Conservation (phyloP, 2,329 filamentous ascomycete species). For the Stemphylium beticola region DNA sequence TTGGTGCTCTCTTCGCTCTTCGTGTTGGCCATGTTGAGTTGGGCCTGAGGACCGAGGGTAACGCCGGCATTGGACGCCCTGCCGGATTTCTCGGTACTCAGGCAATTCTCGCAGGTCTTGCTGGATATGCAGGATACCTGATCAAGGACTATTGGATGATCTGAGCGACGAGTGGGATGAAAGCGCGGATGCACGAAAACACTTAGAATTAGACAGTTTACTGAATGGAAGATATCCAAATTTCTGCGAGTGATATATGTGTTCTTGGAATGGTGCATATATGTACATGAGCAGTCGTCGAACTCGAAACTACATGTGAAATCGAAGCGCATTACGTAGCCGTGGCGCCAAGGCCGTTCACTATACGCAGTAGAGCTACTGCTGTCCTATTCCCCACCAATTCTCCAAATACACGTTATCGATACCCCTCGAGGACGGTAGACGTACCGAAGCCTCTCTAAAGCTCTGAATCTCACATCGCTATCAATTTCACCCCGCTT, state of each 20-base stretch:
- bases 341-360: conserved; percentile 23
- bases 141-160: conserved; percentile 41
- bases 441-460: not conserved
- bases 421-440: conserved; percentile 9
- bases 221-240: not conserved
- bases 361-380: conserved; percentile 9
- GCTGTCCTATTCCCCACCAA: conserved; percentile 22
- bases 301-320: conserved; percentile 5
- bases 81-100: conserved; percentile 44
- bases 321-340: conserved; percentile 22
- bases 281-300: not conserved
- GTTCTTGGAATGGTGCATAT: not conserved
- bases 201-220: not conserved
- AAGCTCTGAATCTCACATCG: not conserved
- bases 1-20: conserved; percentile 49
- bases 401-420: conserved; percentile 16
- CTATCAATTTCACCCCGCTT: not conserved
- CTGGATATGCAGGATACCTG: conserved; percentile 41
- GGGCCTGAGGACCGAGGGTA: conserved; percentile 41
- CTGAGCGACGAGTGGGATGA: conserved; percentile 1
- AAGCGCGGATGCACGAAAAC: not conserved
- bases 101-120: conserved; percentile 32
- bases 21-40: conserved; percentile 51
- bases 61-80: conserved; percentile 29
- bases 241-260: not conserved